Evolutionary conservation across 1,139 yeast genomes (phyloP).

Genomic region (Casaregolazyma lundiana): DNA sequence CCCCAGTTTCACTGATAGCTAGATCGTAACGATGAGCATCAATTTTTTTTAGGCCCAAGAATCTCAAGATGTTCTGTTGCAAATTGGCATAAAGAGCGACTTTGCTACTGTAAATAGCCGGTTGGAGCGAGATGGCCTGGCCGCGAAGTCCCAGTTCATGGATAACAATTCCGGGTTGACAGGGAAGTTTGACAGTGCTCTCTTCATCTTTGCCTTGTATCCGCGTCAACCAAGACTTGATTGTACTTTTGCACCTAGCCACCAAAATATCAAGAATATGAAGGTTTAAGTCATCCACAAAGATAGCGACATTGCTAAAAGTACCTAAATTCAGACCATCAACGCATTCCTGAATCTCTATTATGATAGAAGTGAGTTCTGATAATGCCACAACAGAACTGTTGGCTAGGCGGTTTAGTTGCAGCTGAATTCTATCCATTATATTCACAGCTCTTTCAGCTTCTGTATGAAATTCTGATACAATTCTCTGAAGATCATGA

Average conservation of each 20-base stretch:
- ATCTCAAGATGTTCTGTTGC: constrained; percentile 29
- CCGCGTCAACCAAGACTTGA: constrained; percentile 26
- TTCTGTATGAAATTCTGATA: constrained; percentile 36
- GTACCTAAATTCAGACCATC: constrained; percentile 42
- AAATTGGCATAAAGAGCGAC: constrained; percentile 30
- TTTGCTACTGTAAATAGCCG: constrained; percentile 39
- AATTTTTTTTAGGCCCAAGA: constrained; percentile 27
- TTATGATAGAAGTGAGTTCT: constrained; percentile 27
- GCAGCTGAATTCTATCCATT: constrained; percentile 12
- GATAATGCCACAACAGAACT: neutral
- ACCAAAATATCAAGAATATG: constrained; percentile 39
- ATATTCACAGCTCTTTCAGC: constrained; percentile 29
- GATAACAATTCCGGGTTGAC: constrained; percentile 14
- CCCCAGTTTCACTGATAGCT: constrained; percentile 5
- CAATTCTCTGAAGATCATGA: constrained; percentile 39
- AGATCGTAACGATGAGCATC: constrained; percentile 32
- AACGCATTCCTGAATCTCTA: constrained; percentile 41
- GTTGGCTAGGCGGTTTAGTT: neutral
- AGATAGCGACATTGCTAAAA: constrained; percentile 36
- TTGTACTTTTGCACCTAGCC: constrained; percentile 30
- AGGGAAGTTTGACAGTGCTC: constrained; percentile 12
- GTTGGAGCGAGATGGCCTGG: constrained; percentile 41
- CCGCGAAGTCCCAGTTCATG: constrained; percentile 44
- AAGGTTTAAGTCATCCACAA: constrained; percentile 41
- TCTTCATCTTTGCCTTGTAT: constrained; percentile 19